These are phyloP conservation scores for Ogataea neopini DNA, from an alignment of 805 yeast species.

Conservation along the genomic window DNA sequence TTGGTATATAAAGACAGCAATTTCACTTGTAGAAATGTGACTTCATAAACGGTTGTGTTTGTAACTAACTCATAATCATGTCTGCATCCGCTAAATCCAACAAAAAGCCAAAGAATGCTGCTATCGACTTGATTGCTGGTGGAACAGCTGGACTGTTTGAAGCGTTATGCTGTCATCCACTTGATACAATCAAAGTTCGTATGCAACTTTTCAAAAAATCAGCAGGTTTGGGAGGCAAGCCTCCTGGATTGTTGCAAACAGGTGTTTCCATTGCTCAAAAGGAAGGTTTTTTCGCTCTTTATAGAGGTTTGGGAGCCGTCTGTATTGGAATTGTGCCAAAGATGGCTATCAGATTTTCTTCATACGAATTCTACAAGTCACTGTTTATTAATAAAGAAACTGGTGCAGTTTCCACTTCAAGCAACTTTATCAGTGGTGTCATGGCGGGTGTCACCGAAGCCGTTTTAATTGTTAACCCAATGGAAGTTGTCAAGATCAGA, in stretches of 20 bases:
- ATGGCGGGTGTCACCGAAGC: constrained; percentile 98
- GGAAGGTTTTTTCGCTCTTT: constrained; percentile 83
- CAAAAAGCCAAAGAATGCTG: constrained; percentile 40
- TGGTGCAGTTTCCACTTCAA: constrained; percentile 67
- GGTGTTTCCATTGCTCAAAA: constrained; percentile 75
- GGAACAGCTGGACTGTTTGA: constrained; percentile 97
- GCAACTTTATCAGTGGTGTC: constrained; percentile 88
- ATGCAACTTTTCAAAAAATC: constrained; percentile 85
- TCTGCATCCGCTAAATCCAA: constrained; percentile 26
- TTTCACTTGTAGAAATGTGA: neutral
- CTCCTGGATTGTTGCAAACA: constrained; percentile 84
- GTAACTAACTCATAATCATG: constrained; percentile 7
- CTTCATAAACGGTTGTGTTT: neutral
- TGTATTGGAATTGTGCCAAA: constrained; percentile 97
- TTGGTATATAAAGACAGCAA: neutral
- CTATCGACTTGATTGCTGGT: constrained; percentile 81
- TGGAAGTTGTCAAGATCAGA: constrained; percentile 96
- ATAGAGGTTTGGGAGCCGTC: constrained; percentile 96
- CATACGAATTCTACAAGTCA: constrained; percentile 85
- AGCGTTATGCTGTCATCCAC: constrained; percentile 98
- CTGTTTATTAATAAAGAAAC: constrained; percentile 59
- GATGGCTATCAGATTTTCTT: constrained; percentile 95
- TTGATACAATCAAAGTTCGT: constrained; percentile 95
- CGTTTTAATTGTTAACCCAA: constrained; percentile 90
- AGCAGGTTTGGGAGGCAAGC: constrained; percentile 53